Percentiles rank a stretch among this genome's conserved stretches.
These are phyloP conservation scores for Boletus insuetus DNA, from an alignment of 768 basidiomycete species.

Conservation along the genomic window DNA sequence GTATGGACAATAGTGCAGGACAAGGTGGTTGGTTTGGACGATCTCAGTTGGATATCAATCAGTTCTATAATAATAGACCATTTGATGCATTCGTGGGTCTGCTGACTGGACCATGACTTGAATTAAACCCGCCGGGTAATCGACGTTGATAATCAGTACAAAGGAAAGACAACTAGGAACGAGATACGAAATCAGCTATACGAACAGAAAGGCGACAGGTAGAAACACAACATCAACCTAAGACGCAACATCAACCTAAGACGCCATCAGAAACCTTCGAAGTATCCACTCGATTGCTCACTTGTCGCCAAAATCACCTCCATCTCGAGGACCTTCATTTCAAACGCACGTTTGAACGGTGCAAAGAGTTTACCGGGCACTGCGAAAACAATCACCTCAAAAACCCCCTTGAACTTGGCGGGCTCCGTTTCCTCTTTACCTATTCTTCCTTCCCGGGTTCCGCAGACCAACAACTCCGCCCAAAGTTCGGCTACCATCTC, in stretches of 20 bases:
- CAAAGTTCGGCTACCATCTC: constrained; percentile 43
- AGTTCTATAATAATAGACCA: neutral
- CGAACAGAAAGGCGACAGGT: neutral
- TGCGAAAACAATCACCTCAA: constrained; percentile 44
- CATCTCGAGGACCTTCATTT: constrained; percentile 38
- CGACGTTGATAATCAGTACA: neutral
- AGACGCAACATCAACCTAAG: neutral
- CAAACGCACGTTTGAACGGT: constrained; percentile 40
- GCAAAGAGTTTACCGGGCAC: constrained; percentile 36
- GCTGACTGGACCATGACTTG: neutral
- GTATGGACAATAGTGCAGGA: neutral
- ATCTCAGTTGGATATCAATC: neutral
- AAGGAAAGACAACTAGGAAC: too few species aligned
- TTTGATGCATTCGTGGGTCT: neutral
- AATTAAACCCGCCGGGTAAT: neutral
- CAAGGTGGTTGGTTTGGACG: neutral
- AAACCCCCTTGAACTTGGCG: constrained; percentile 39
- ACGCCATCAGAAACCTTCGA: neutral
- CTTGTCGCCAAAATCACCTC: constrained; percentile 30
- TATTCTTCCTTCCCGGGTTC: constrained; percentile 23
- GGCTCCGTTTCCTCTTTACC: constrained; percentile 13
- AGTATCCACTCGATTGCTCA: constrained; percentile 14
- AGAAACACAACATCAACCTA: neutral
- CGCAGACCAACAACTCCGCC: constrained; percentile 44
- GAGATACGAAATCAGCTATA: neutral